phyloP scores from a whole-genome alignment of 2,329 filamentous ascomycete genomes.

The Chalaropsis ovoidea region DNA sequence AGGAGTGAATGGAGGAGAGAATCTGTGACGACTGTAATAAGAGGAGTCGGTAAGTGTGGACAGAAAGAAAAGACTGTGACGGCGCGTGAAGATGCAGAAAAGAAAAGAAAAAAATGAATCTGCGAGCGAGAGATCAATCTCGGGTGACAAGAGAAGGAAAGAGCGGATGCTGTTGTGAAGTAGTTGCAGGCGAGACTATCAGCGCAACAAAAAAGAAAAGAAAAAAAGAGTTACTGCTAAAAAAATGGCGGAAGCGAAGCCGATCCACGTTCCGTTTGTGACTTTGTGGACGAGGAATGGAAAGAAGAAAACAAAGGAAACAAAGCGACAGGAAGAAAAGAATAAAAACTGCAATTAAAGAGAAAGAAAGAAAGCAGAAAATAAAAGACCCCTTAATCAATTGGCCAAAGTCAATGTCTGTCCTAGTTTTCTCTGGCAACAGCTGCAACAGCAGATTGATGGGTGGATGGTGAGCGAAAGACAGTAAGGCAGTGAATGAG shows the following conservation, averaged over 20 bases:
- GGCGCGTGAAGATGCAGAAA: not conserved
- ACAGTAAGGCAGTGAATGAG: constrained; percentile 8
- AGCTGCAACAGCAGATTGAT: not conserved
- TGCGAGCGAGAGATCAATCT: not conserved
- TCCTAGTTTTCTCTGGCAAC: not conserved
- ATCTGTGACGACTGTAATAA: not conserved
- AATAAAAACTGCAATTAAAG: constrained; percentile 14
- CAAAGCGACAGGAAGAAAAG: constrained; percentile 26
- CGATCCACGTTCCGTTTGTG: constrained; percentile 19
- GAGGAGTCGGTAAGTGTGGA: not conserved
- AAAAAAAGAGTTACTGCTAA: not conserved
- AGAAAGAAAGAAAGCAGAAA: constrained; percentile 19
- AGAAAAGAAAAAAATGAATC: not conserved
- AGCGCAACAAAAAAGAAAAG: not conserved
- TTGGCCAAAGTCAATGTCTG: not conserved
- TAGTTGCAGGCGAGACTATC: constrained; percentile 7
- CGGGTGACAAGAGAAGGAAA: constrained; percentile 7
- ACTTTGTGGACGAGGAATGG: constrained; percentile 14
- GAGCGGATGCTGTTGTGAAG: constrained; percentile 5
- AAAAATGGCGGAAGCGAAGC: constrained; percentile 14
- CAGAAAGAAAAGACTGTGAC: not conserved
- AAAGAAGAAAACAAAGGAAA: constrained; percentile 26
- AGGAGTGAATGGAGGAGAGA: not conserved
- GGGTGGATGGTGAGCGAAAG: constrained; percentile 6
- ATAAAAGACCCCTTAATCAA: constrained; percentile 11